Conservation (phyloP, 371 early-diverging fungal species). For the Saksenaea oblongispora region DNA sequence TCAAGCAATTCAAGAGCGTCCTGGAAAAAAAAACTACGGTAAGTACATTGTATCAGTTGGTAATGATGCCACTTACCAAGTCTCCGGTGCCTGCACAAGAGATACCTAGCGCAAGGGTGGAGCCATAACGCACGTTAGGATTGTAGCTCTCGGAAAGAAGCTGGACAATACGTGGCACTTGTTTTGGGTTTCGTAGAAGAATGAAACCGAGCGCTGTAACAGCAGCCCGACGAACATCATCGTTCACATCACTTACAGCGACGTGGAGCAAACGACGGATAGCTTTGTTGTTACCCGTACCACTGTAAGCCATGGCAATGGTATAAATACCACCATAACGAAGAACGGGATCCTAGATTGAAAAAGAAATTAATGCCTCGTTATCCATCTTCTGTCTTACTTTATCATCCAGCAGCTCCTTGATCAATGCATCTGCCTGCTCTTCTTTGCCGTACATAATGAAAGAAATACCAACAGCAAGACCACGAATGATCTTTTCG, state of each 20-base stretch:
- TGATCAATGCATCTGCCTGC: conserved; percentile 87
- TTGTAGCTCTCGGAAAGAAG: conserved; percentile 97
- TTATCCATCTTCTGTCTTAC: conserved; percentile 13
- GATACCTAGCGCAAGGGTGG: conserved; percentile 97
- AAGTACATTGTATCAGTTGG: not conserved
- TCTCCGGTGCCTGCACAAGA: conserved; percentile 96
- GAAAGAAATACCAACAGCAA: conserved; percentile 91
- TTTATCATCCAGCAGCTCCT: conserved; percentile 83
- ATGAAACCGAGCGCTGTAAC: conserved; percentile 98
- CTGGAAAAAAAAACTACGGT: conserved; percentile 18
- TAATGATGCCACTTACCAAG: conserved; percentile 33
- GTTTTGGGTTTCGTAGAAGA: conserved; percentile 84
- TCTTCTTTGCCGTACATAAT: conserved; percentile 97
- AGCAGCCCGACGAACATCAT: conserved; percentile 98
- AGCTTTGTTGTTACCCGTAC: conserved; percentile 96
- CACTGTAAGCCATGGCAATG: conserved; percentile 97
- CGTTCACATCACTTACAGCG: conserved; percentile 97
- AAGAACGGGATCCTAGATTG: conserved; percentile 78
- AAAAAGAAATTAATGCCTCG: not conserved
- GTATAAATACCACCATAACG: conserved; percentile 97
- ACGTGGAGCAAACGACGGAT: conserved; percentile 93
- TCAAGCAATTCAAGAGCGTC: conserved; percentile 96
- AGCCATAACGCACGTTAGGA: conserved; percentile 98
- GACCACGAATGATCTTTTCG: conserved; percentile 96
- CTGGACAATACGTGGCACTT: conserved; percentile 97